These are phyloP conservation scores for Xenosphaeropsis pyriputrescens DNA, from an alignment of 2,329 filamentous ascomycete species.

Conservation along the genomic window DNA sequence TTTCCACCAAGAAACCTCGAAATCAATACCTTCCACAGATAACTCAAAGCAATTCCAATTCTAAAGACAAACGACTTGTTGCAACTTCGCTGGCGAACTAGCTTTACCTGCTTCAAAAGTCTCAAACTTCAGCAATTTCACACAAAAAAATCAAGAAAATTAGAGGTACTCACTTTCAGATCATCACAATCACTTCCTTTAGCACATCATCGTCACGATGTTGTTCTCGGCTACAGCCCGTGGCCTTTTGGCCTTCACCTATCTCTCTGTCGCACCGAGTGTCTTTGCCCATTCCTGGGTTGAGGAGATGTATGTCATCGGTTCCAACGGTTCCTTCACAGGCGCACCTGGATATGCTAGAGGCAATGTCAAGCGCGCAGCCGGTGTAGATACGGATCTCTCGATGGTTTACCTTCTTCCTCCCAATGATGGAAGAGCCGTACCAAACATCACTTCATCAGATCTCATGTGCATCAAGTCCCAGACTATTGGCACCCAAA, in stretches of 20 bases:
- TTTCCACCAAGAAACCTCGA: too few species aligned
- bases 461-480: slow-evolving; percentile 48
- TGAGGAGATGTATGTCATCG: slow-evolving; percentile 59
- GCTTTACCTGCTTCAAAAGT: too few species aligned
- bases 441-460: slow-evolving; percentile 22
- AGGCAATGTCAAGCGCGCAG: slow-evolving; percentile 45
- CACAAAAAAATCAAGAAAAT: too few species aligned
- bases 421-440: slow-evolving; percentile 19
- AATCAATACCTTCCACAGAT: too few species aligned
- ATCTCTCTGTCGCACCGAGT: not conserved
- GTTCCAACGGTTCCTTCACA: slow-evolving; percentile 57
- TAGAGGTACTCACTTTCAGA: too few species aligned
- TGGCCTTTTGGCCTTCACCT: not conserved
- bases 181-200: too few species aligned
- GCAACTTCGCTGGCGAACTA: too few species aligned
- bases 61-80: too few species aligned
- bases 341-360: slow-evolving; percentile 63
- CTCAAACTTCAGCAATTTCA: too few species aligned
- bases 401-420: slow-evolving; percentile 52
- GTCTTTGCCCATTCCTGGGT: slow-evolving; percentile 63
- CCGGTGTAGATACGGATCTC: slow-evolving; percentile 43
- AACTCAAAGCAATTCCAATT: too few species aligned
- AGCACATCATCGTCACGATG: too few species aligned
- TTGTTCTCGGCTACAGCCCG: too few species aligned
- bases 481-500: slow-evolving; percentile 34